Percentiles rank a stretch among this genome's conserved stretches.
Evolutionary conservation across 495 filamentous ascomycete species (phyloP).

Genomic region (Amniculicola lignicola): DNA sequence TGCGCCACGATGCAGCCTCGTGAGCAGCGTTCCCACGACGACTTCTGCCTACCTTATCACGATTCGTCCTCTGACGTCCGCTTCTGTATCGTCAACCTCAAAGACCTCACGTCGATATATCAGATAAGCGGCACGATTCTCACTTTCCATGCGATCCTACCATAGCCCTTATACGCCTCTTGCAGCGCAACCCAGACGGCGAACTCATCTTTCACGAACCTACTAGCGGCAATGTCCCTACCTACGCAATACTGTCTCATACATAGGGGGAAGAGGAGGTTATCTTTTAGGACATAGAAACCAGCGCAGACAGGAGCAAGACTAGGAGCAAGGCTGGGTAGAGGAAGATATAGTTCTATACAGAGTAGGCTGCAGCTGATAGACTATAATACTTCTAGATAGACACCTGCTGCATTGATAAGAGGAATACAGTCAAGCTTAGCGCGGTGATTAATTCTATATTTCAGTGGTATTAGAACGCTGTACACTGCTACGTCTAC

Average conservation of each 20-base stretch:
- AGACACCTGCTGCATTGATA: conserved; percentile 27
- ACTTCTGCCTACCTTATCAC: not conserved
- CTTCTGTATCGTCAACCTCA: not conserved
- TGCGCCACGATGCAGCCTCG: conserved; percentile 26
- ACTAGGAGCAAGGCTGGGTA: not conserved
- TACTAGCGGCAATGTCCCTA: conserved; percentile 13
- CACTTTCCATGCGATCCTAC: not conserved
- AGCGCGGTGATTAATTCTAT: conserved; percentile 9
- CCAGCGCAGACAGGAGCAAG: not conserved
- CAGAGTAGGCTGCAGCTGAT: conserved; percentile 1
- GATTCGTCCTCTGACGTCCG: not conserved
- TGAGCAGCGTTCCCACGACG: conserved; percentile 13
- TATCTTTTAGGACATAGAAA: not conserved
- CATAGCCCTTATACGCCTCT: not conserved
- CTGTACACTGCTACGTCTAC: conserved; percentile 14
- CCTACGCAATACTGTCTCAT: conserved; percentile 27
- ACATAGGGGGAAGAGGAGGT: conserved; percentile 1
- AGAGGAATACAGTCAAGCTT: not conserved
- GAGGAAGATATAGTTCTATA: not conserved
- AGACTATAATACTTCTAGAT: conserved; percentile 11
- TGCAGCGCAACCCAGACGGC: conserved; percentile 14
- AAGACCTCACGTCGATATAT: not conserved
- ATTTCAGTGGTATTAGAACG: conserved; percentile 15
- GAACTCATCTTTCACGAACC: conserved; percentile 19
- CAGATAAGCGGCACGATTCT: not conserved